Evolutionary conservation across 2,329 filamentous ascomycete genomes (phyloP).

Genomic region (Aspergillus flavus): DNA sequence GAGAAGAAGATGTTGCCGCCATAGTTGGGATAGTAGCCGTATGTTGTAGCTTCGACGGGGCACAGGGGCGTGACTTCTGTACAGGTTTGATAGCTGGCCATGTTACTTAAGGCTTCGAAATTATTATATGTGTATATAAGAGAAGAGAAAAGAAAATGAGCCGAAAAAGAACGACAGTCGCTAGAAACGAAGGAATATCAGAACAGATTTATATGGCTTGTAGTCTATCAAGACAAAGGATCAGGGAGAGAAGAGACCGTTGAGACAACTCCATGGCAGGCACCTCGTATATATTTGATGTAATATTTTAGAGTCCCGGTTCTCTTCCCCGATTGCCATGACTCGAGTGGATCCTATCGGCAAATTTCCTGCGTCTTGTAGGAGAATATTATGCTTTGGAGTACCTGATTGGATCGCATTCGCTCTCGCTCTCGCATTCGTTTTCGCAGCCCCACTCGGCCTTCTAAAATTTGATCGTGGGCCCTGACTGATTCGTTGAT

Average conservation of each 20-base stretch:
- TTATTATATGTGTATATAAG: neutral
- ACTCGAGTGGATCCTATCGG: neutral
- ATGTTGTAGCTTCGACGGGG: conserved; percentile 51
- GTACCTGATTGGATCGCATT: conserved; percentile 18
- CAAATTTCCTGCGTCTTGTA: neutral
- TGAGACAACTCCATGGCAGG: neutral
- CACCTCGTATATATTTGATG: neutral
- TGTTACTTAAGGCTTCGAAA: conserved; percentile 1
- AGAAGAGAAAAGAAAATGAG: neutral
- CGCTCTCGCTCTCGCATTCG: conserved; percentile 31
- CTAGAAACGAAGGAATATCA: neutral
- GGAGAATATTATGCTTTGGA: neutral
- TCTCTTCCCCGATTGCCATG: neutral
- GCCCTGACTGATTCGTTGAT: neutral
- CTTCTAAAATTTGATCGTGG: neutral
- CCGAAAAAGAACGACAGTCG: neutral
- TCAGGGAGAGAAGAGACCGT: neutral
- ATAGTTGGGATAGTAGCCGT: conserved; percentile 57
- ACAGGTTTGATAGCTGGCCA: conserved; percentile 33
- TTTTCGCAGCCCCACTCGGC: conserved; percentile 21
- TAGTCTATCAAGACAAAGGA: neutral
- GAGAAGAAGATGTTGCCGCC: conserved; percentile 57
- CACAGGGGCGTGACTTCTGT: conserved; percentile 42
- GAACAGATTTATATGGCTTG: neutral
- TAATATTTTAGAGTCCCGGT: conserved; percentile 12